Base-by-base conservation (phyloP, 2,329 filamentous ascomycete species). In the Xylaria sp. region DNA sequence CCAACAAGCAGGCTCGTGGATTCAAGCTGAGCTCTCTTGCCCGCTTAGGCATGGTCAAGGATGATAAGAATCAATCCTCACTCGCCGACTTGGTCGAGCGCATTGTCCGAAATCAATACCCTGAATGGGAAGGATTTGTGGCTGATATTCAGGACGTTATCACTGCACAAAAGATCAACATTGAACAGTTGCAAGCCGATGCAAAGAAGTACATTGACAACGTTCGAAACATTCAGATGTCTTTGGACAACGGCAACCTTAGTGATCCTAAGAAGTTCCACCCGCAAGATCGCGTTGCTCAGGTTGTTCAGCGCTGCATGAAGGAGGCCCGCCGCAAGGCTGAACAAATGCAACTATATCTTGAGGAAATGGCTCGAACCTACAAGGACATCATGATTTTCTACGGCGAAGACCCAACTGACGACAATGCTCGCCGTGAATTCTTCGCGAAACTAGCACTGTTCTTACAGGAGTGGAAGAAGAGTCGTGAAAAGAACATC, bases 211-310 rank as follows among this genome's bases (percentile, higher is more conserved):
- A 97, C 77, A 93, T 97, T 66, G 87, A 92, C 75, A 97, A 95
- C 72, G 89, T 99, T 76, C 90, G 89, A 74, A 97, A 96, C 71
- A 86, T 97, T 35, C 94, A 99, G 74, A 86, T 85, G 75, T 95
- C 91, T 23, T 83, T 99, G 54, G 94, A 99, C 75, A 89, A 87
- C 39, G 94, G 94, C 68, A 97, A 96, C 73, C 79, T 99, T 64
- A 96, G 91, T 72, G 94, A 99, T 72, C 89, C 93, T 50, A 97
- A 94, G 80, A 95, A 93, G 70, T 99, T 99, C 81, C 94, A 99
- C 72, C 93, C 94, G 16, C 91, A 97, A 75, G 94, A 99, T 74
- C 90, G 94, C 62, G 92, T 97, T 49, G 89, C 88, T 63, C 90
- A 95, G 75, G 83, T 97, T 39, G 92, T 96, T 58, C 91, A 96